Percentiles rank a stretch among this genome's conserved stretches.
Evolutionary conservation across 345 rosid species (phyloP).

Genomic region (Eutrema yunnanense): DNA sequence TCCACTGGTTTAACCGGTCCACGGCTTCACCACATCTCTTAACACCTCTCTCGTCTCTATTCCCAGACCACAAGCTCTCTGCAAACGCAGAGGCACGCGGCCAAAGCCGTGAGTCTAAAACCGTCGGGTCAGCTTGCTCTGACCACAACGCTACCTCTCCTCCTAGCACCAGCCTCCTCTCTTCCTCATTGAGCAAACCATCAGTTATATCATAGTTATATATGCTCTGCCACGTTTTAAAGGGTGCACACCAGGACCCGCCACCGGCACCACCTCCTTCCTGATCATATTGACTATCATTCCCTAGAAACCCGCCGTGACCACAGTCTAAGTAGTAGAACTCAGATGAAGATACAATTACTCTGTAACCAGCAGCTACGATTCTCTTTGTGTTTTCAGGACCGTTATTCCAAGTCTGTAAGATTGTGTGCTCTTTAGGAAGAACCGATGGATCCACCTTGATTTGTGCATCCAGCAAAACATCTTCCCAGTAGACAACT

Average conservation of each 20-base stretch:
- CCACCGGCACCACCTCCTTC: slow-evolving; percentile 29
- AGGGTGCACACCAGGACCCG: slow-evolving; percentile 84
- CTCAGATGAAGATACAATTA: slow-evolving; percentile 75
- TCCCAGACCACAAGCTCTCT: slow-evolving; percentile 83
- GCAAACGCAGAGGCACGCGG: slow-evolving; percentile 83
- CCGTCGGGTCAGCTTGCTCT: slow-evolving; percentile 75
- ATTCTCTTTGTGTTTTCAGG: slow-evolving; percentile 58
- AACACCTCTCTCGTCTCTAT: slow-evolving; percentile 52
- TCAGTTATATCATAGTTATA: slow-evolving; percentile 74
- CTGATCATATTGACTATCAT: slow-evolving; percentile 58
- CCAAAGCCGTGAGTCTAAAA: slow-evolving; percentile 68
- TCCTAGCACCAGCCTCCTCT: slow-evolving; percentile 68
- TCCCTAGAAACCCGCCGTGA: slow-evolving; percentile 66
- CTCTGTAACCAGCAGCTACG: slow-evolving; percentile 64
- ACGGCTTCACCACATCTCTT: slow-evolving; percentile 66
- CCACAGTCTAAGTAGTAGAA: slow-evolving; percentile 89
- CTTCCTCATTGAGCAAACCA: slow-evolving; percentile 51
- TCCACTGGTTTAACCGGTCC: slow-evolving; percentile 76
- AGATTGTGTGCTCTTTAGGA: slow-evolving; percentile 54
- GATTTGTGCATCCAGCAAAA: slow-evolving; percentile 44
- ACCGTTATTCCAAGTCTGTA: slow-evolving; percentile 87
- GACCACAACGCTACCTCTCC: slow-evolving; percentile 95
- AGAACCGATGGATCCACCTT: slow-evolving; percentile 47
- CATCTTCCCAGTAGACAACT: slow-evolving; percentile 84
- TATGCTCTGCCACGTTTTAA: slow-evolving; percentile 85